These are phyloP conservation scores for Isabelozyma rhagii DNA, from an alignment of 805 yeast genomes.

Conservation along the genomic window DNA sequence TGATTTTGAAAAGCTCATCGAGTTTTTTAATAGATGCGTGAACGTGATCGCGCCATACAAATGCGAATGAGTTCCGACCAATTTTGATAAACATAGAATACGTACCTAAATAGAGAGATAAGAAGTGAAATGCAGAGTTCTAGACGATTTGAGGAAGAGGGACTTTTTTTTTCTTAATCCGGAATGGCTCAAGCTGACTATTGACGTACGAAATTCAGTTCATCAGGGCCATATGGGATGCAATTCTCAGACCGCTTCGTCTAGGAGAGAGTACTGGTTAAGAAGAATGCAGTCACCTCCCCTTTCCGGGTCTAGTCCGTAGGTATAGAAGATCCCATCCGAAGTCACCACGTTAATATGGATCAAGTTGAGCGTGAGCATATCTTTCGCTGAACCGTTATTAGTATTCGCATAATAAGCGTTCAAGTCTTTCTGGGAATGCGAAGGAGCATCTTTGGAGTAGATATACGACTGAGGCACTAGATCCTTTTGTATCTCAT, in stretches of 20 bases:
- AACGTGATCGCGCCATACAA: no score
- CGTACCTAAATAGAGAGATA: neutral
- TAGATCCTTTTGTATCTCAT: constrained; percentile 26
- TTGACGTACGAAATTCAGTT: no score
- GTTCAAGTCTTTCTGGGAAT: neutral
- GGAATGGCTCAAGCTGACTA: no score
- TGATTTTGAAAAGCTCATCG: neutral
- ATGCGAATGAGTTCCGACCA: no score
- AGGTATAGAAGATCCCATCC: constrained; percentile 78
- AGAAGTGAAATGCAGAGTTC: neutral
- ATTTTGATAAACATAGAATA: no score
- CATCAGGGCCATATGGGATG: no score
- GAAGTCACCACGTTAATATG: constrained; percentile 73
- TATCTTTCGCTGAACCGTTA: constrained; percentile 13
- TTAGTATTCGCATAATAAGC: constrained; percentile 4
- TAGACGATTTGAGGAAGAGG: neutral
- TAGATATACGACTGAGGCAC: constrained; percentile 27
- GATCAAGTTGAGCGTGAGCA: constrained; percentile 25
- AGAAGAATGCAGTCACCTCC: constrained; percentile 91
- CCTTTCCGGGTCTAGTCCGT: constrained; percentile 76
- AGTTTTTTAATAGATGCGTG: no score
- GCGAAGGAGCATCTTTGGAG: constrained; percentile 11
- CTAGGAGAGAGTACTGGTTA: constrained; percentile 61
- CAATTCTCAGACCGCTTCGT: constrained; percentile 8
- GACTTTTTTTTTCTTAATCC: no score